Evolutionary conservation across 257 asterid genomes (phyloP).

Genomic region (Nicotiana undulata): DNA sequence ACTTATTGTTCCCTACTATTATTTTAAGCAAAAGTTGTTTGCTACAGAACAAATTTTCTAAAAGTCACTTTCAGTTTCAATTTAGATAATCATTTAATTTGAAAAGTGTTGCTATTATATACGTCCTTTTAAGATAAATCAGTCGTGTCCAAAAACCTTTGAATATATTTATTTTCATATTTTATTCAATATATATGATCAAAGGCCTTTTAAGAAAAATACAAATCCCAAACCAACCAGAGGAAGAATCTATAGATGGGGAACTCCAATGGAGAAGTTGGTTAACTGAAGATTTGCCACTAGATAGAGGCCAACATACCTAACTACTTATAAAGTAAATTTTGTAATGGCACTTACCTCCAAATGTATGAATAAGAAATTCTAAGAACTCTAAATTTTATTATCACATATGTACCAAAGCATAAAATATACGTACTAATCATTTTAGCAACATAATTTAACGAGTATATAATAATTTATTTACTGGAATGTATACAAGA

Average conservation of each 20-base stretch:
- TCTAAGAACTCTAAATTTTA: background rate
- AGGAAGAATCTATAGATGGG: background rate
- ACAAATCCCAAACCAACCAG: background rate
- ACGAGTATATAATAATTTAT: background rate
- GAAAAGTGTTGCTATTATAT: background rate
- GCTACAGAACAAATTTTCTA: conserved; percentile 5
- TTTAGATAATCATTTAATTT: background rate
- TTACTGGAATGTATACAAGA: background rate
- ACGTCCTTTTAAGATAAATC: background rate
- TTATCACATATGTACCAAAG: background rate
- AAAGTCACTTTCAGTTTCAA: conserved; percentile 1
- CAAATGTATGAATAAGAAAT: background rate
- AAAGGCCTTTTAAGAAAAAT: background rate
- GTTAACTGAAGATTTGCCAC: conserved; percentile 3
- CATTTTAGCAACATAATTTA: no score
- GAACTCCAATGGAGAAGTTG: background rate
- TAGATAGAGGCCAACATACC: background rate
- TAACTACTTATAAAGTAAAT: background rate
- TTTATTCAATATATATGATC: background rate
- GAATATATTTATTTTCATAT: background rate
- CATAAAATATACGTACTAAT: background rate
- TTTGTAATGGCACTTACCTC: background rate
- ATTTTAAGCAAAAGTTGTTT: background rate
- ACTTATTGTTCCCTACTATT: background rate
- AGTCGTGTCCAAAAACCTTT: background rate